Base-by-base conservation (phyloP, 2,329 filamentous ascomycete species). In the Alternaria sp. region DNA sequence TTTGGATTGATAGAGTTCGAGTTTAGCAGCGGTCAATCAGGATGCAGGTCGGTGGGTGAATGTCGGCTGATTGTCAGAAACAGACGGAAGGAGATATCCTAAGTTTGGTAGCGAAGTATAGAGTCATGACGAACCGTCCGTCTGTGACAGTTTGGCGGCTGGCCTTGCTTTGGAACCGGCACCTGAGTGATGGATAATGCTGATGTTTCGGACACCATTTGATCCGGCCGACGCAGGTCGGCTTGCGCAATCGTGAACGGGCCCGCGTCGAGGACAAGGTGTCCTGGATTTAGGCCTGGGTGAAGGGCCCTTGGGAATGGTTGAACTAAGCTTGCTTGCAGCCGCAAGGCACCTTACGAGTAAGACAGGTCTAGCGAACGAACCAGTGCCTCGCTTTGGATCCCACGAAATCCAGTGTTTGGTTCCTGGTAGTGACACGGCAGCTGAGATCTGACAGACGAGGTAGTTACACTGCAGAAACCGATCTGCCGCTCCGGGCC, bases 231-330 rank as follows among this genome's bases (percentile, higher is more conserved):
- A 57, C 51, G 54, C 51, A 52, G 26, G 49, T 51, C 47, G 58
- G 61, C 48, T 71, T 71, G 69, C 69, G 69, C 67, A 71, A 71
- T 69, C 58, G 64, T 59, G 49, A 58, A 69, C 67, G 62, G 63
- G 43, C 56, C 55, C 54, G 44, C 51, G 44, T 56, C 48, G 38
- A 26, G 20, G 26, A 55, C 57, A 56, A 51, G 28, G 51, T 34
- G 18, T 38, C 41, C 49, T 46, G 36, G 36, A 39, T 42, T 34
- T 22, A 46, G 46, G 42, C 26, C 24, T 38, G 43, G 30, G 41
- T 44, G 47, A 36, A 59, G 43, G 51, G 30, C 48, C 58, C 57
- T 51, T 59, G 56, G 44, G 30, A 39, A 42, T 58, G 41, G 59
- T 22, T 38, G 34, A 62, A 56, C 54, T 57, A 59, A 55, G 61